Percentiles rank a stretch among this genome's conserved stretches.
These are phyloP conservation scores for Boechera retrofracta DNA, from an alignment of 345 rosid genomes.

Conservation along the genomic window DNA sequence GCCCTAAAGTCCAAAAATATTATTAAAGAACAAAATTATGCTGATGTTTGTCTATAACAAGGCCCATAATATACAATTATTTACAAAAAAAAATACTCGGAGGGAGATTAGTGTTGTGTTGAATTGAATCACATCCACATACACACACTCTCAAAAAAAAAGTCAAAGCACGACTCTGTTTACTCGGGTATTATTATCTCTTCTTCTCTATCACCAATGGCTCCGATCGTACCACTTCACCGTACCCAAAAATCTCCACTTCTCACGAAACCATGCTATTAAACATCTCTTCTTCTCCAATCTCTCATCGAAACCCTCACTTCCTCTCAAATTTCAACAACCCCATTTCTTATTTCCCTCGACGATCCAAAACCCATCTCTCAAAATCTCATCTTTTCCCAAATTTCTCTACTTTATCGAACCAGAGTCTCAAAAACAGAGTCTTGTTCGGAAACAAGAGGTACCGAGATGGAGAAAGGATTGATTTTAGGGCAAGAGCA, in stretches of 20 bases:
- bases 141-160: not conserved
- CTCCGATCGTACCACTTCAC: conserved; percentile 41
- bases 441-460: conserved; percentile 44
- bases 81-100: not conserved
- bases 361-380: conserved; percentile 57
- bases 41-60: not conserved
- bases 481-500: conserved; percentile 58
- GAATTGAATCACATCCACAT: conserved; percentile 64
- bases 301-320: conserved; percentile 51
- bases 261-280: conserved; percentile 63
- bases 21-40: not conserved
- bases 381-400: conserved; percentile 53
- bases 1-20: conserved; percentile 11
- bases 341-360: conserved; percentile 49
- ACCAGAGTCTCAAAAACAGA: conserved; percentile 49
- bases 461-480: conserved; percentile 46
- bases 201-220: conserved; percentile 21
- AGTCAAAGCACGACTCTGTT: conserved; percentile 35
- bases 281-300: conserved; percentile 59
- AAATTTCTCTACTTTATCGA: conserved; percentile 43
- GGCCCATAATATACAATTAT: conserved; percentile 29
- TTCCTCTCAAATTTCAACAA: conserved; percentile 52
- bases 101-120: conserved; percentile 39
- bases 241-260: conserved; percentile 39
- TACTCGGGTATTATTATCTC: conserved; percentile 20